Evolutionary conservation across 768 basidiomycete genomes (phyloP), one percentile per base, ranked within the genome.

Genomic region (Kwoniella dendrophila): DNA sequence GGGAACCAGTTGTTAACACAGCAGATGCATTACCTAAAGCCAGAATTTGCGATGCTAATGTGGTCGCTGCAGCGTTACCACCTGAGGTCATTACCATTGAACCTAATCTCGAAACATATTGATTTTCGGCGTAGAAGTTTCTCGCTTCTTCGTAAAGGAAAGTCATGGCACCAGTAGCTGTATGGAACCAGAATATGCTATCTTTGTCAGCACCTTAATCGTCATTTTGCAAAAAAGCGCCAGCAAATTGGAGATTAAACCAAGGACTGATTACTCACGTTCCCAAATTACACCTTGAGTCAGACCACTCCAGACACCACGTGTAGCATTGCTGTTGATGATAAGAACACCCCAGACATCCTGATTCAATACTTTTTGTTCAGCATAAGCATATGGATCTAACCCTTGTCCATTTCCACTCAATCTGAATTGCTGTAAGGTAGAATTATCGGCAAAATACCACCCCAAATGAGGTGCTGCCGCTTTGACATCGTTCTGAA

Each of bases 311-410:
- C 72, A 72, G 8, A 73, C 75, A 6, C 67, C 63, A 44, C 71
- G 65, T n/a, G 76, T 78, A 18, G 76, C 76, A 62, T 78, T 78
- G 12, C 73, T 68, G 57, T 73, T 71, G 41, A 78, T 58, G 34
- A 78, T 59, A 26, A 76, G 32, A 0, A 73, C 75, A 8, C 59
- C 75, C 68, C 70, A 78, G 14, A 73, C 69, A 64, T 73, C 71
- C 64, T 78, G 76, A 36, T 72, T 63, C 34, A 53, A 22, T 3
- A 78, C 74, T 30, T 55, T 53, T 52, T 69, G 34, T 47, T 43
- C 54, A 12, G 68, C 74, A 45, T 76, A 78, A 0, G 59, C 55
- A 16, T 45, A 67, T 1, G 76, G 64, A 48, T 76, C 71, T 3
- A 73, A 7, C 10, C 76, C 76, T 60, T 69, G 73, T 11, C 73